Conservation (phyloP, 2,329 filamentous ascomycete species). For the Magnaporthiopsis rhizophila region DNA sequence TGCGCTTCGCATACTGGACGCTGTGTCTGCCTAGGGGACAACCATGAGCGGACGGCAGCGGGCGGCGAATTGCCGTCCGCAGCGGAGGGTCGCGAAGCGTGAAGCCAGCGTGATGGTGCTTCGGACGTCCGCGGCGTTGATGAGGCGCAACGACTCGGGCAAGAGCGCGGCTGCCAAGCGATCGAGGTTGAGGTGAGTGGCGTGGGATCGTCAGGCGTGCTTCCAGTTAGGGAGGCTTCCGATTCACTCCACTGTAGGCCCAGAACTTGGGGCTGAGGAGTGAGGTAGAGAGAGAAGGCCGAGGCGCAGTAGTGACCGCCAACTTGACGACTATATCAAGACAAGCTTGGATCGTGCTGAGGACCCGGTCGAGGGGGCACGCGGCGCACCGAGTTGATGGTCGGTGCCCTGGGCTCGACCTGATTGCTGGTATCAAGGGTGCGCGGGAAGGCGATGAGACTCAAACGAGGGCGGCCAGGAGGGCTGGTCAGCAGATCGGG, state of each 20-base stretch:
- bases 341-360: neutral
- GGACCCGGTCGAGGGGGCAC: neutral
- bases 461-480: neutral
- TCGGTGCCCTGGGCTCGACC: neutral
- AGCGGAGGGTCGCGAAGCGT: slow-evolving; percentile 5
- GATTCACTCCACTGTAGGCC: slow-evolving; percentile 95
- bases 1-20: slow-evolving; percentile 7
- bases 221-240: slow-evolving; percentile 90
- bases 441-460: neutral
- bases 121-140: neutral
- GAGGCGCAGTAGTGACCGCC: slow-evolving; percentile 40
- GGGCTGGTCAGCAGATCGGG: neutral
- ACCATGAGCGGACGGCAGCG: slow-evolving; percentile 9
- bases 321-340: slow-evolving; percentile 24
- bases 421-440: neutral
- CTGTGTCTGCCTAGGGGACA: neutral
- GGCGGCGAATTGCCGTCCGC: slow-evolving; percentile 8
- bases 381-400: neutral
- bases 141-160: neutral
- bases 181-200: neutral
- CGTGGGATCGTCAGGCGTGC: neutral
- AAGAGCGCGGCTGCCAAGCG: neutral
- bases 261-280: slow-evolving; percentile 86
- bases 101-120: slow-evolving; percentile 4
- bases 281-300: slow-evolving; percentile 73